Percentiles rank a stretch among this genome's conserved stretches.
These are phyloP conservation scores for Scedosporium apiospermum DNA, from an alignment of 2,329 filamentous ascomycete genomes.

Conservation along the genomic window DNA sequence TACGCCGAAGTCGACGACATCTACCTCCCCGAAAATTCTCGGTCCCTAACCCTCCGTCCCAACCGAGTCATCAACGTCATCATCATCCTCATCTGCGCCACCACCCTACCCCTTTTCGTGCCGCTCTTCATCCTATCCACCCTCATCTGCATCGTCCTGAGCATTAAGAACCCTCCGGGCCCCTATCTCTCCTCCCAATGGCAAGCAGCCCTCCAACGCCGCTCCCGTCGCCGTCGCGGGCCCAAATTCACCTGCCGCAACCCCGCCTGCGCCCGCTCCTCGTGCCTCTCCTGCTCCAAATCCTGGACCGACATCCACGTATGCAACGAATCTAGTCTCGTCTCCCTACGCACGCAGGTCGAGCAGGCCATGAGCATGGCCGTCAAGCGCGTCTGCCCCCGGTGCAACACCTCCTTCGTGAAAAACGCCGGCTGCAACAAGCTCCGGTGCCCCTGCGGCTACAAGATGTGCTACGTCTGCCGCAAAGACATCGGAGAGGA, in stretches of 20 bases:
- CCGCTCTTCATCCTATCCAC: conserved; percentile 39
- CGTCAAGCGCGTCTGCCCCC: conserved; percentile 88
- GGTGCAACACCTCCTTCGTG: conserved; percentile 85
- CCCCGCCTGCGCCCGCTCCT: conserved; percentile 55
- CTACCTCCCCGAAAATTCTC: conserved; percentile 48
- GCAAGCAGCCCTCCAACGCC: conserved; percentile 51
- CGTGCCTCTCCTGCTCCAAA: conserved; percentile 75
- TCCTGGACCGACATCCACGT: conserved; percentile 82
- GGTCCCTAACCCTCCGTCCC: conserved; percentile 46
- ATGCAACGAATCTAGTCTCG: conserved; percentile 75
- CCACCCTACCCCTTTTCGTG: conserved; percentile 47
- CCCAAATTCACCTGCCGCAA: conserved; percentile 70
- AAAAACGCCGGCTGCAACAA: conserved; percentile 96
- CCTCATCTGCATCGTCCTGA: conserved; percentile 32
- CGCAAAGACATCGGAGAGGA: conserved; percentile 64
- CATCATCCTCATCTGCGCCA: conserved; percentile 42
- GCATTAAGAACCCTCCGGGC: conserved; percentile 32
- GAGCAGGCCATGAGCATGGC: conserved; percentile 90
- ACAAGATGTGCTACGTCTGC: conserved; percentile 97
- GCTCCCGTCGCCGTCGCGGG: conserved; percentile 61
- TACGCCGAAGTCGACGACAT: conserved; percentile 84
- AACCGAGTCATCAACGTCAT: conserved; percentile 37
- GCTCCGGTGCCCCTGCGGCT: conserved; percentile 88
- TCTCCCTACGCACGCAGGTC: conserved; percentile 77
- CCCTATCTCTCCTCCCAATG: conserved; percentile 36